A percentile compares a stretch with the other conserved stretches of the same genome.
Conservation (phyloP, 345 rosid genomes). For the Salix caprea region DNA sequence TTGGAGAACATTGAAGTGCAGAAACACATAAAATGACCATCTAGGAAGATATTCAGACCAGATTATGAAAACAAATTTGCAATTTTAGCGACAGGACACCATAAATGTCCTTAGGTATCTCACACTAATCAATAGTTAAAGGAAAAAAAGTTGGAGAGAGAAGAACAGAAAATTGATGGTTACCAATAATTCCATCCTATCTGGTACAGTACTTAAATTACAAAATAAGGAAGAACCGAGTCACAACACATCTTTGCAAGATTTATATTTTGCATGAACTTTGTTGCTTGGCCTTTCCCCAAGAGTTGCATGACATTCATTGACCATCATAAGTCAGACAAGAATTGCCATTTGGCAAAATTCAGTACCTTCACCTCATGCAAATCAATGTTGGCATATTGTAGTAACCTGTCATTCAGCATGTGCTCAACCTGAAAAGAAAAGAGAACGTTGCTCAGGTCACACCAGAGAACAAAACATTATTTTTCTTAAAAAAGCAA, state of each 20-base stretch:
- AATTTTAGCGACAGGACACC: background rate
- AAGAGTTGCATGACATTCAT: background rate
- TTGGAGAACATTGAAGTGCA: background rate
- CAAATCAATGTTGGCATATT: slow-evolving; percentile 80
- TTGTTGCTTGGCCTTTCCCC: background rate
- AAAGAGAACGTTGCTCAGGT: background rate
- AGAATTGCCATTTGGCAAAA: background rate
- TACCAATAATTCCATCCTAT: background rate
- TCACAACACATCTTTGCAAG: background rate
- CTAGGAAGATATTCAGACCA: background rate
- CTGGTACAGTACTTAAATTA: background rate
- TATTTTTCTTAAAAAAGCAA: background rate
- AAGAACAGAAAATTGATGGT: background rate
- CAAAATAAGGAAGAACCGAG: background rate
- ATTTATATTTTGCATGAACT: background rate
- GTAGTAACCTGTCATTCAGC: slow-evolving; percentile 89
- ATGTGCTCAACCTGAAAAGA: slow-evolving; percentile 80
- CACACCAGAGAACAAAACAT: background rate
- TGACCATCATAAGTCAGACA: background rate
- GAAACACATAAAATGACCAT: background rate
- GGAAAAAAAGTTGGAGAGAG: background rate
- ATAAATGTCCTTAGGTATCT: background rate
- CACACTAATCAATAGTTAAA: background rate
- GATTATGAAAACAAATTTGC: background rate
- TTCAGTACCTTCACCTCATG: slow-evolving; percentile 83